phyloP scores from a whole-genome alignment of 306 rosid species.

The Citrullus mucosospermus region DNA sequence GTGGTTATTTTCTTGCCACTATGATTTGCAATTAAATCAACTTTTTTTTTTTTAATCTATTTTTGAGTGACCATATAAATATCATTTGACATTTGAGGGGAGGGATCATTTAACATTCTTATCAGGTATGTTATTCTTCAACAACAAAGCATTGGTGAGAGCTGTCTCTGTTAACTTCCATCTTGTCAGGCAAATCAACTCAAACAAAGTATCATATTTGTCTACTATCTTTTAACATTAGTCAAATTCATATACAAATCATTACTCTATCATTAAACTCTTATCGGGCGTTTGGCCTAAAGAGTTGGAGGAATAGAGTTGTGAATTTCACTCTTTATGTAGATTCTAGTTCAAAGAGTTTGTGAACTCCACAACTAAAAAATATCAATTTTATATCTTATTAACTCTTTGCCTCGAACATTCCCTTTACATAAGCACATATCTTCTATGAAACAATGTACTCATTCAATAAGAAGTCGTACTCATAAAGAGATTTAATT shows the following conservation, averaged over 20 bases:
- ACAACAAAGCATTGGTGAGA: neutral
- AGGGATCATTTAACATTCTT: neutral
- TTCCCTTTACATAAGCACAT: neutral
- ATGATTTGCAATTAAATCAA: neutral
- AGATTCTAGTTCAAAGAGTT: too few relatives aligned
- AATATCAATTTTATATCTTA: too few relatives aligned
- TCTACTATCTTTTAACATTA: neutral
- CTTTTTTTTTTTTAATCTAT: neutral
- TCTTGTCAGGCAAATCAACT: neutral
- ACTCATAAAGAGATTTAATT: neutral
- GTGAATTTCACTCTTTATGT: too few relatives aligned
- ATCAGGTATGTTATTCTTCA: neutral
- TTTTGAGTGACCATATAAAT: neutral
- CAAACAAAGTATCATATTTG: neutral
- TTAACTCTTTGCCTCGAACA: too few relatives aligned
- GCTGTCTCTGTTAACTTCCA: neutral
- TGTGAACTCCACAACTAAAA: too few relatives aligned
- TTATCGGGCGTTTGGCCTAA: too few relatives aligned
- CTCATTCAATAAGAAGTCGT: neutral
- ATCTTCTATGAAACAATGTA: neutral
- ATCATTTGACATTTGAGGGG: neutral
- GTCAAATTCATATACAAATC: neutral
- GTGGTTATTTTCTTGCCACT: neutral
- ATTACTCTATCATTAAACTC: too few relatives aligned
- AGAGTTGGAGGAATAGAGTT: too few relatives aligned